Percentiles rank a stretch among this genome's conserved stretches.
These are phyloP conservation scores for Metschnikowia henanensis DNA, from an alignment of 805 yeast species.

Conservation along the genomic window DNA sequence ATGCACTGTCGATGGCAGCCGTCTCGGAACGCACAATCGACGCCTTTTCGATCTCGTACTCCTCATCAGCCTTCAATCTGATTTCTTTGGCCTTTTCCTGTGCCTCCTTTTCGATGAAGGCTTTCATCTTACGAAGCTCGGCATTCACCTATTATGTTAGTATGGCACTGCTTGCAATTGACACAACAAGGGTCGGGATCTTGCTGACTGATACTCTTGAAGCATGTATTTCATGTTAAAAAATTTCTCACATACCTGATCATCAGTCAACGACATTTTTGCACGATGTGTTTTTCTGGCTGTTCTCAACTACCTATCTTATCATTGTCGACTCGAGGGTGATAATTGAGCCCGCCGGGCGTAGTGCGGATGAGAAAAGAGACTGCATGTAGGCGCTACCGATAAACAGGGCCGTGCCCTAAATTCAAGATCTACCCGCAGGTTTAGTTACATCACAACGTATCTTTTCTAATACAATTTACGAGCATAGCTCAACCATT, in stretches of 20 bases:
- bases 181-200: neutral
- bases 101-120: constrained; percentile 98
- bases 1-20: constrained; percentile 78
- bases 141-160: constrained; percentile 67
- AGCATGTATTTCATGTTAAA: neutral
- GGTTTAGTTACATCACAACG: neutral
- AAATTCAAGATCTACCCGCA: too few species aligned
- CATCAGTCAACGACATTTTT: constrained; percentile 32
- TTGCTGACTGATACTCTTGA: neutral
- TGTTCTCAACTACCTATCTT: constrained; percentile 4
- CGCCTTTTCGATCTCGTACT: constrained; percentile 97
- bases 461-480: too few species aligned
- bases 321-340: constrained; percentile 26
- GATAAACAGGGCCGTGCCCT: neutral
- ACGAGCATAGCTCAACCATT: too few species aligned
- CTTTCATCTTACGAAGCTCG: constrained; percentile 97
- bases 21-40: constrained; percentile 91
- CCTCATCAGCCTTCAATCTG: constrained; percentile 95
- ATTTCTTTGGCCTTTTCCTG: constrained; percentile 98
- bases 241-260: constrained; percentile 24
- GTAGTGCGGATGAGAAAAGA: constrained; percentile 15
- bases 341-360: constrained; percentile 15
- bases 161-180: neutral
- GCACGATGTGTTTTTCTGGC: constrained; percentile 5
- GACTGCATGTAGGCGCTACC: constrained; percentile 5